Base-by-base conservation (phyloP, 1,284 basidiomycete genomes). In the Coniferiporia sulphurascens region DNA sequence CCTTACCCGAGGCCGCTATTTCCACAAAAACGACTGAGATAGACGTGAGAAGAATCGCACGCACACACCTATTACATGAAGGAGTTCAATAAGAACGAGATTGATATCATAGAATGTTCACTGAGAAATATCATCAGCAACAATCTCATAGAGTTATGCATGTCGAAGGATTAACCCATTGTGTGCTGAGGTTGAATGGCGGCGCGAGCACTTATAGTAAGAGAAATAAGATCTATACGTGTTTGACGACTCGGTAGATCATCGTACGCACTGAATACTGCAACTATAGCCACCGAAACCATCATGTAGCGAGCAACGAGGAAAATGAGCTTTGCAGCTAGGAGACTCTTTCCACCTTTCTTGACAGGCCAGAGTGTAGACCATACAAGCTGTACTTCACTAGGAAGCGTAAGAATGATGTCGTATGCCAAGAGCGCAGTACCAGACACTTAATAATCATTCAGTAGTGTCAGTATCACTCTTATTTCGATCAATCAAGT, bases 261-360 rank as follows among this genome's bases (percentile, higher is more conserved):
- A 27, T 27, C 5, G 27, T 52, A 52, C 56, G 38, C 38, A 51
- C 43, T 13, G 51, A 35, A 36, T 15, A 41, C 2, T 15, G 19
- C 34, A n/a, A 58, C n/a, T 12, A 58, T 51, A 21, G 35, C 50
- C 15, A 35, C 32, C 17, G 22, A 27, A 58, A 58, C 51, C 56
- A 58, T 58, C n/a, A 43, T 43, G 27, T 58, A 58, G 36, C 56
- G 48, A 51, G 56, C 38, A 35, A 44, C 6, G n/a, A 58, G 13
- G 36, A 51, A 58, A 36, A 58, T 38, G 2, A 58, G 38, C 48
- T 52, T 58, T 41, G 44, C 41, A 38, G 15, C 10, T 15, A 10
- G 10, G 17, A 22, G 19, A 9, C 36, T 12, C 15, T 17, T 17
- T 5, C 36, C 32, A 22, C 3, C 27, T 1, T 15, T 27, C 9